phyloP scores from a whole-genome alignment of 1,139 yeast species.

The Scheffersomyces segobiensis region DNA sequence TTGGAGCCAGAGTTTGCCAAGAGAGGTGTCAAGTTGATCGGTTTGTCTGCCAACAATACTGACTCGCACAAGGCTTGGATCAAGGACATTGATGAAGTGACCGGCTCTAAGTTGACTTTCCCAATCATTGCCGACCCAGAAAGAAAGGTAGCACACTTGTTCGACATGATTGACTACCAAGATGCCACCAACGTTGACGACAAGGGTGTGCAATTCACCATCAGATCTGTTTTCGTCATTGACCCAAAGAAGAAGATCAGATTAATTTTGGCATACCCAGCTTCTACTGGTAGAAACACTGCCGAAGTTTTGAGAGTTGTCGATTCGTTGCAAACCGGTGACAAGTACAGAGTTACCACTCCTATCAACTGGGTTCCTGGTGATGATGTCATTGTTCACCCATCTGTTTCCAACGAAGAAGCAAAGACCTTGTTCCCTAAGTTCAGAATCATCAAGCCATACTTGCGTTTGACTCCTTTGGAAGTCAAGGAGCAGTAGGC shows the following conservation, averaged over 20 bases:
- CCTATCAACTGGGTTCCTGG: slow-evolving; percentile 78
- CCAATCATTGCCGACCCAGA: slow-evolving; percentile 86
- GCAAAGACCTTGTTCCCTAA: slow-evolving; percentile 82
- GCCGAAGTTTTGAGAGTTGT: slow-evolving; percentile 83
- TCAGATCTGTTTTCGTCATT: slow-evolving; percentile 85
- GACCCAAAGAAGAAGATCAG: slow-evolving; percentile 87
- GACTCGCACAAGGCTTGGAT: slow-evolving; percentile 79
- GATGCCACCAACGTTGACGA: slow-evolving; percentile 74
- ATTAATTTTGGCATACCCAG: slow-evolving; percentile 81
- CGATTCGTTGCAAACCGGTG: slow-evolving; percentile 82
- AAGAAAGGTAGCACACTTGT: slow-evolving; percentile 77
- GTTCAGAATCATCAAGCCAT: slow-evolving; percentile 78
- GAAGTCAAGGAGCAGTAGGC: slow-evolving; percentile 7
- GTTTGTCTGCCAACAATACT: slow-evolving; percentile 72
- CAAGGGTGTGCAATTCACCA: slow-evolving; percentile 68
- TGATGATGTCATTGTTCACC: slow-evolving; percentile 87
- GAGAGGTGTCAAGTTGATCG: slow-evolving; percentile 75
- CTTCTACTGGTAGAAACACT: slow-evolving; percentile 89
- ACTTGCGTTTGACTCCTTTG: slow-evolving; percentile 47
- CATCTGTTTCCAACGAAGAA: slow-evolving; percentile 74
- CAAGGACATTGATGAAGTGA: slow-evolving; percentile 80
- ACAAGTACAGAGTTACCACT: slow-evolving; percentile 77
- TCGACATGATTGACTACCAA: slow-evolving; percentile 90
- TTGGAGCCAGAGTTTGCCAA: slow-evolving; percentile 79
- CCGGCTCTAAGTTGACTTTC: slow-evolving; percentile 70